These are phyloP conservation scores for Ogataea glucozyma DNA, from an alignment of 805 yeast species.

Conservation along the genomic window DNA sequence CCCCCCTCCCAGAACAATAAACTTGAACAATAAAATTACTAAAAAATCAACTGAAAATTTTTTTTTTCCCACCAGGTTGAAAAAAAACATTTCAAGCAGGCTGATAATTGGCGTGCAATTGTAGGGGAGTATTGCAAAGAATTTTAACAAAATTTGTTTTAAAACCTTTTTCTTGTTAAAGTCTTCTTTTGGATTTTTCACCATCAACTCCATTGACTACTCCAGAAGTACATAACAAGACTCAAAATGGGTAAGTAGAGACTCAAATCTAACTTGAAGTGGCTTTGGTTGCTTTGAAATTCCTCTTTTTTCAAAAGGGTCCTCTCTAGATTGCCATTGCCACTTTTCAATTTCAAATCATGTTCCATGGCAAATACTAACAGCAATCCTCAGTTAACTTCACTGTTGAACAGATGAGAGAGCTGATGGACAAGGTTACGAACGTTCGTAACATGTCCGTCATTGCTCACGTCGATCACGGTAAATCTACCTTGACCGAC, in stretches of 20 bases:
- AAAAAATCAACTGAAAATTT: conserved; percentile 7
- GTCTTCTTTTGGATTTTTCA: conserved; percentile 6
- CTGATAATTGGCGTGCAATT: conserved; percentile 1
- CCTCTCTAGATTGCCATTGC: conserved; percentile 1
- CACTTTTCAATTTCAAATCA: not conserved
- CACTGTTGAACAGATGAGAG: conserved; percentile 93
- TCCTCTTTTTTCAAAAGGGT: not conserved
- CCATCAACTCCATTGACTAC: conserved; percentile 15
- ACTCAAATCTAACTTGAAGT: too few relatives aligned
- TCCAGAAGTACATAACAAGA: conserved; percentile 11
- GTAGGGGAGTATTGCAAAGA: conserved; percentile 4
- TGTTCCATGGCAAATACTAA: conserved; percentile 4
- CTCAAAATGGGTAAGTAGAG: conserved; percentile 27
- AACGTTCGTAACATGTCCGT: conserved; percentile 99
- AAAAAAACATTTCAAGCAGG: conserved; percentile 1
- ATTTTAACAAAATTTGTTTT: conserved; percentile 7
- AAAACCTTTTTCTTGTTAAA: not conserved
- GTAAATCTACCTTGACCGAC: conserved; percentile 98
- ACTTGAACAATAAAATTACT: conserved; percentile 4
- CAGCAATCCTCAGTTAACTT: conserved; percentile 43
- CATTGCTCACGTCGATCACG: conserved; percentile 99
- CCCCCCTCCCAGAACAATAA: conserved; percentile 5
- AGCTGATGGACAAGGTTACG: conserved; percentile 98
- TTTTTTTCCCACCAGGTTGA: conserved; percentile 1
- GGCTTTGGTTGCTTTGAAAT: not conserved